Percentiles rank a stretch among this genome's conserved stretches.
phyloP scores from a whole-genome alignment of 2,329 filamentous ascomycete species.

The Claviceps sp. region DNA sequence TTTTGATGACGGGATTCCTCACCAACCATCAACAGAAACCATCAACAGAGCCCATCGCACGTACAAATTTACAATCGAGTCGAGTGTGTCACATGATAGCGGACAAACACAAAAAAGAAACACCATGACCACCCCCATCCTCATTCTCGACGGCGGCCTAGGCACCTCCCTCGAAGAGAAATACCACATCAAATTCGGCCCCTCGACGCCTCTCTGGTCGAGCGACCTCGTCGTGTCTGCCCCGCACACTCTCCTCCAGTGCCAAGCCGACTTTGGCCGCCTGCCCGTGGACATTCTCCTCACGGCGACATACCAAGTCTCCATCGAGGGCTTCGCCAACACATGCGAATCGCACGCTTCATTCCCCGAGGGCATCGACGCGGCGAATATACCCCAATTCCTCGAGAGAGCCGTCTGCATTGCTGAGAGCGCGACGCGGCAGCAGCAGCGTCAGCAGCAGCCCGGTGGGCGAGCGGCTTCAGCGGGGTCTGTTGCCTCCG shows the following conservation, averaged over 20 bases:
- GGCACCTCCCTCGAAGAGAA: conserved; percentile 51
- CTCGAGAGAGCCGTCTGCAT: conserved; percentile 32
- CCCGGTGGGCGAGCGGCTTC: neutral
- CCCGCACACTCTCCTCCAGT: conserved; percentile 35
- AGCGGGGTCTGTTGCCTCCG: conserved; percentile 5
- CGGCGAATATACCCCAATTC: conserved; percentile 24
- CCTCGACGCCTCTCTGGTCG: conserved; percentile 50
- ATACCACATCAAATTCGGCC: conserved; percentile 37
- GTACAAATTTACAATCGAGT: no score
- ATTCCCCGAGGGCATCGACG: conserved; percentile 29
- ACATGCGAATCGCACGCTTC: conserved; percentile 25
- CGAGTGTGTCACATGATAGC: no score
- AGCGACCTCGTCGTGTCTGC: conserved; percentile 48
- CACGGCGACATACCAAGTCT: conserved; percentile 56
- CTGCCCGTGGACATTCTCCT: conserved; percentile 49
- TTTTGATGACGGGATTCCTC: no score
- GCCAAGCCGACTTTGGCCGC: conserved; percentile 40
- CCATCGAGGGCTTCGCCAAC: conserved; percentile 38
- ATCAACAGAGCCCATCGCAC: no score
- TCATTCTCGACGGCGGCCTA: conserved; percentile 51
- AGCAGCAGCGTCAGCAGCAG: neutral
- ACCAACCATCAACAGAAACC: no score
- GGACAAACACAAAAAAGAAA: neutral
- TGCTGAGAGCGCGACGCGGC: conserved; percentile 21
- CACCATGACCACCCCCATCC: conserved; percentile 1